Conservation (phyloP, 148 eudicot species). For the Fagopyrum tataricum region DNA sequence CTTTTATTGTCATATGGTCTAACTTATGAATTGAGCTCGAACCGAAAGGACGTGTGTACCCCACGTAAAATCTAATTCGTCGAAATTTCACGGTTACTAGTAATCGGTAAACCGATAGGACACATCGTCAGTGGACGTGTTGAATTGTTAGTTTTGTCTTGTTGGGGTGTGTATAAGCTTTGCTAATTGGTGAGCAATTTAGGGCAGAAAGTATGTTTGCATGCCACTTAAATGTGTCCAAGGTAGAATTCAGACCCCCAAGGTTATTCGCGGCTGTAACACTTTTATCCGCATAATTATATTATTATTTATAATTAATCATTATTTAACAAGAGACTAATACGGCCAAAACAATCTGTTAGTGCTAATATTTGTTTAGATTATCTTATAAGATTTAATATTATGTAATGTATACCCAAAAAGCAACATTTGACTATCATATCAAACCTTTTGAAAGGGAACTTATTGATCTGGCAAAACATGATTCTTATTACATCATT, state of each 20-base stretch:
- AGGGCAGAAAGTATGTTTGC: neutral
- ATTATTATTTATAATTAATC: too few species aligned
- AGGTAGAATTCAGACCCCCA: neutral
- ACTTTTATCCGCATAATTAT: too few species aligned
- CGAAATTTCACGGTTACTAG: too few species aligned
- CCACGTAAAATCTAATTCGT: too few species aligned
- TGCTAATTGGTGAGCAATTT: neutral
- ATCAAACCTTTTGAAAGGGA: neutral
- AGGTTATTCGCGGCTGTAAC: neutral
- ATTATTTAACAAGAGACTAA: neutral
- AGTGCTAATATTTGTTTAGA: neutral
- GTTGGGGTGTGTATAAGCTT: too few species aligned
- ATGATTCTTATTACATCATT: neutral
- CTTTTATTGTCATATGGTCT: too few species aligned
- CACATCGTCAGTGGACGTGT: too few species aligned
- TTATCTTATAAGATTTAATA: conserved; percentile 1
- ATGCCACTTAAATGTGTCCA: neutral
- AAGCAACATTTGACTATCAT: neutral
- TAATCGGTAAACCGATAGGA: too few species aligned
- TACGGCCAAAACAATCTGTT: neutral
- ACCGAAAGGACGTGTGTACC: too few species aligned
- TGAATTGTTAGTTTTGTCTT: too few species aligned
- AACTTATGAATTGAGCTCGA: too few species aligned
- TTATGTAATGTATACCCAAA: neutral
- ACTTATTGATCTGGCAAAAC: neutral